Conservation (phyloP, 345 rosid genomes). For the Brassica nigra region DNA sequence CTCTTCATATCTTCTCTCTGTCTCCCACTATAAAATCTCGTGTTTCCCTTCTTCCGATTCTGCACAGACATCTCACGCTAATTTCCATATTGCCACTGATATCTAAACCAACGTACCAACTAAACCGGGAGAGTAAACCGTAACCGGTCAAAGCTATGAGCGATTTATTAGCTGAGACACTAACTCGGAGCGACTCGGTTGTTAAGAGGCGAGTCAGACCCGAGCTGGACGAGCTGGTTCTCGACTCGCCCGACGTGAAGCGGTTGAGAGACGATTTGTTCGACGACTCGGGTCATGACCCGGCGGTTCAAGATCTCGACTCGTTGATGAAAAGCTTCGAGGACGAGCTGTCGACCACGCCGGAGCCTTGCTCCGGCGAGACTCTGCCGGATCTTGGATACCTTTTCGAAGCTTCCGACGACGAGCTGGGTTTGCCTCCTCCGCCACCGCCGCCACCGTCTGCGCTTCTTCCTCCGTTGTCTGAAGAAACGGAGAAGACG, state of each 20-base stretch:
- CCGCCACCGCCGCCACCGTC: not conserved
- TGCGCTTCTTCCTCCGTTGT: constrained; percentile 1
- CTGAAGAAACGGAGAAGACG: constrained; percentile 32
- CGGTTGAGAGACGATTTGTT: constrained; percentile 62
- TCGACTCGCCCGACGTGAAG: constrained; percentile 54
- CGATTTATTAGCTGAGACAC: constrained; percentile 21
- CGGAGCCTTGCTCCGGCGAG: constrained; percentile 39
- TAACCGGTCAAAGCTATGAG: constrained; percentile 40
- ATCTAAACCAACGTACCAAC: not conserved
- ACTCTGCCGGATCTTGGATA: constrained; percentile 64
- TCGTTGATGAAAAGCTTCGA: constrained; percentile 69
- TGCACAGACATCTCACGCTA: constrained; percentile 23
- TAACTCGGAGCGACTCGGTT: constrained; percentile 23
- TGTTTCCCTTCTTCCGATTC: constrained; percentile 36
- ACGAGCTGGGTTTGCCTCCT: constrained; percentile 83
- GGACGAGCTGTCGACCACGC: constrained; percentile 25
- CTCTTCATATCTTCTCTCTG: constrained; percentile 37
- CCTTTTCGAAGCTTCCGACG: constrained; percentile 78
- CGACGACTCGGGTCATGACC: constrained; percentile 57
- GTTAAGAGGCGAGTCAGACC: constrained; percentile 53
- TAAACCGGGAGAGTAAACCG: constrained; percentile 6
- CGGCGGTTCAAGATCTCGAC: constrained; percentile 61
- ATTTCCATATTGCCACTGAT: constrained; percentile 19
- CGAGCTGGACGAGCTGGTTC: constrained; percentile 39
- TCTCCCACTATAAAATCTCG: constrained; percentile 54